Evolutionary conservation across 208 protist species (phyloP).

Genomic region (Trypanosoma avium): DNA sequence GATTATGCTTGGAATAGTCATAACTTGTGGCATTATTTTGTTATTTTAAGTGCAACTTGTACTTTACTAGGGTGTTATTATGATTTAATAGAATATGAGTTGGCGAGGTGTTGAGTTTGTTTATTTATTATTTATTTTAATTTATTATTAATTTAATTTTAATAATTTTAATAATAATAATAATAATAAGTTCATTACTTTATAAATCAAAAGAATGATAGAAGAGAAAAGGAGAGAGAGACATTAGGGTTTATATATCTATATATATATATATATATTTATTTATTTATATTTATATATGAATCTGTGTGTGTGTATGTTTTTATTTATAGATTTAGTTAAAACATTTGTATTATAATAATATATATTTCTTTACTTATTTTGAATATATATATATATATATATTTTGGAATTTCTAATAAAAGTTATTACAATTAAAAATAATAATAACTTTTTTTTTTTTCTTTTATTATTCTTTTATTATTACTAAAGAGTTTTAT

Average conservation of each 20-base stretch:
- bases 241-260: neutral
- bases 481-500: neutral
- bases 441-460: neutral
- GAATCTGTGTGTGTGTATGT: neutral
- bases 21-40: slow-evolving; percentile 68
- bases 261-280: neutral
- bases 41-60: slow-evolving; percentile 43
- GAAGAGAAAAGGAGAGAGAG: too few species aligned
- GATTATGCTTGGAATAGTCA: slow-evolving; percentile 70
- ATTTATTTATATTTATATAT: neutral
- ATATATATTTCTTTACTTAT: too few species aligned
- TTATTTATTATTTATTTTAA: neutral
- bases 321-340: slow-evolving; percentile 1
- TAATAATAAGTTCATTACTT: too few species aligned
- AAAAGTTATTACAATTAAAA: neutral
- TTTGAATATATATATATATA: too few species aligned
- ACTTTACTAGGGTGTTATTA: slow-evolving; percentile 59
- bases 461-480: neutral
- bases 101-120: slow-evolving; percentile 22
- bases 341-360: too few species aligned
- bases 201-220: too few species aligned
- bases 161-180: too few species aligned
- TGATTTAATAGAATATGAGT: slow-evolving; percentile 61
- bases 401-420: too few species aligned
- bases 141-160: neutral